These are phyloP conservation scores for Monilinia vaccinii-corymbosi DNA, from an alignment of 2,329 filamentous ascomycete genomes.

Conservation along the genomic window DNA sequence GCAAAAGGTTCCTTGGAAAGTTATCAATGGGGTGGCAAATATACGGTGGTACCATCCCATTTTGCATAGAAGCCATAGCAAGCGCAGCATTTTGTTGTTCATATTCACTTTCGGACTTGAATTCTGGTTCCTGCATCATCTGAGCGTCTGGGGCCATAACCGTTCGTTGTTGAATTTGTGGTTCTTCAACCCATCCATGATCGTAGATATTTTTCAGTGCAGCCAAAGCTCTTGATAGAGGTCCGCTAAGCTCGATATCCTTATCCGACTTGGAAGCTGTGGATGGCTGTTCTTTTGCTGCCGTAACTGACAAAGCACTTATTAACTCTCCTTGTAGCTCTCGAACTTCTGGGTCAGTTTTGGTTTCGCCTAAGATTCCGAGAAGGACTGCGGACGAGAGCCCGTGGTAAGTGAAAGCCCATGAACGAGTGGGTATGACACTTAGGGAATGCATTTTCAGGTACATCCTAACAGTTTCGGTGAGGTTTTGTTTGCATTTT, in stretches of 20 bases:
- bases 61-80: conserved; percentile 58
- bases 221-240: conserved; percentile 49
- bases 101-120: conserved; percentile 20
- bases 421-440: conserved; percentile 56
- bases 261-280: conserved; percentile 20
- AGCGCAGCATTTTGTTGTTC: conserved; percentile 48
- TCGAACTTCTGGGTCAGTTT: conserved; percentile 52
- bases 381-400: conserved; percentile 56
- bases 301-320: conserved; percentile 52
- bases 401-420: conserved; percentile 60
- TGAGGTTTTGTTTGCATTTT: conserved; percentile 52
- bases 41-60: conserved; percentile 35
- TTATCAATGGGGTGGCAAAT: background rate
- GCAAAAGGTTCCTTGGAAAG: background rate
- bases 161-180: conserved; percentile 30
- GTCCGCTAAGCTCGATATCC: conserved; percentile 36
- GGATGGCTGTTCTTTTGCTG: conserved; percentile 45
- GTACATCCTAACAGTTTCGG: conserved; percentile 60
- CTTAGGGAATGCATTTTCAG: conserved; percentile 60
- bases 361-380: conserved; percentile 54
- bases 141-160: conserved; percentile 10
- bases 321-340: conserved; percentile 57
- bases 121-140: background rate
- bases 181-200: conserved; percentile 46
- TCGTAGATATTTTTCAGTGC: conserved; percentile 59